These are phyloP conservation scores for Arthrinium puccinioides DNA, from an alignment of 2,329 filamentous ascomycete genomes.

Conservation along the genomic window DNA sequence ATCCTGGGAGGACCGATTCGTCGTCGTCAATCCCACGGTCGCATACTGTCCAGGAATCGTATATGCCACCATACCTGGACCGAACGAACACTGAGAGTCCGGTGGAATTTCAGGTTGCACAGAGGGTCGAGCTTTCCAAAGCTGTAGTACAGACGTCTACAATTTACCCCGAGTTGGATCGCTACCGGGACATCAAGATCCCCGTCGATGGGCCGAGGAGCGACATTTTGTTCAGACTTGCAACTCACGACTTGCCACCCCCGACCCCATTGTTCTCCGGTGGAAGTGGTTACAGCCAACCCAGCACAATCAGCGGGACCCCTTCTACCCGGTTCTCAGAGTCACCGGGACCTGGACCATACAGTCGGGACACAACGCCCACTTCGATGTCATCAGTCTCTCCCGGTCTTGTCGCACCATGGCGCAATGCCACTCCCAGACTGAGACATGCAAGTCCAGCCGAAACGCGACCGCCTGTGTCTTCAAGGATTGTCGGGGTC, in stretches of 20 bases:
- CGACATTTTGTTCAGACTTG: constrained; percentile 47
- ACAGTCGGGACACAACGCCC: constrained; percentile 71
- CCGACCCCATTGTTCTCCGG: constrained; percentile 59
- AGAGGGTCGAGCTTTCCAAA: constrained; percentile 32
- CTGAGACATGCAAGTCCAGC: constrained; percentile 48
- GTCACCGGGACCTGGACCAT: constrained; percentile 60
- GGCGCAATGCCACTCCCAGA: constrained; percentile 37
- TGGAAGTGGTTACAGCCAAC: constrained; percentile 41
- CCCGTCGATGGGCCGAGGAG: constrained; percentile 27
- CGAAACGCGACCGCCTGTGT: constrained; percentile 52
- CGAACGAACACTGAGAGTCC: constrained; percentile 35
- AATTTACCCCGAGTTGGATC: constrained; percentile 54
- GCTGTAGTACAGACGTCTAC: constrained; percentile 32
- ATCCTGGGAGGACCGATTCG: constrained; percentile 30
- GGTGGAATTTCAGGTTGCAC: constrained; percentile 32
- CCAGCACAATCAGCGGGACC: constrained; percentile 58
- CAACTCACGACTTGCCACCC: constrained; percentile 59
- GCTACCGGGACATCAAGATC: constrained; percentile 44
- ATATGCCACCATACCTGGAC: constrained; percentile 30
- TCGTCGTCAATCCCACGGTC: constrained; percentile 35
- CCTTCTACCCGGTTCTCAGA: constrained; percentile 71
- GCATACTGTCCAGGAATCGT: constrained; percentile 27
- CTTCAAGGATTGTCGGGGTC: constrained; percentile 47
- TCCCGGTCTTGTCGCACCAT: constrained; percentile 49
- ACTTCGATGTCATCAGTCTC: constrained; percentile 73